Base-by-base conservation (phyloP, 2,329 filamentous ascomycete genomes). In the Aspergillus terreus region DNA sequence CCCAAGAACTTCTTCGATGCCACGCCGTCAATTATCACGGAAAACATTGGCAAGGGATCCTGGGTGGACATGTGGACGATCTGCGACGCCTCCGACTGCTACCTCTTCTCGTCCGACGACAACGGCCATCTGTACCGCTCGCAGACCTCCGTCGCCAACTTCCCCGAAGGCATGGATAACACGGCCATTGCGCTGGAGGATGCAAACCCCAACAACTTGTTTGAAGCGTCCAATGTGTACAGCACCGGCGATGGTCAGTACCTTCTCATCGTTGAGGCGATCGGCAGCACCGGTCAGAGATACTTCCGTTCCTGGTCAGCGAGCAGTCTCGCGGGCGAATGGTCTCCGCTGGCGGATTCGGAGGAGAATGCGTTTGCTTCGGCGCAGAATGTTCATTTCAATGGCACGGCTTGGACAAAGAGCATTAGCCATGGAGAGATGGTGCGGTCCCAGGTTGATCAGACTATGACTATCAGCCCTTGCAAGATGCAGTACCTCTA, bases 11-110 rank as follows among this genome's bases (percentile, higher is more conserved):
- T 47, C 21, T 51, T 27, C 36, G 23, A 12, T 9, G 30, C 21
- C 19, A 36, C 43, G 19, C 49, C 44, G n/a, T 47, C 36, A 12
- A 47, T 51, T 44, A 51, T 51, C 23, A 11, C 21, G 2, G 11
- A 51, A n/a, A 51, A 51, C 7, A 47, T 44, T 0, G 32, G 44
- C 5, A 27, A 38, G 2, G 27, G 49, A 2, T 33, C 27, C 27
- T 47, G 44, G 49, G 44, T 51, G 3, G 49, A 51, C 35, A 51
- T 51, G 44, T 51, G 27, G 49, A 33, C 35, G 9, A 47, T 51
- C 11, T 44, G 49, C 19, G 44, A 51, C 27, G 10, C 44, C 2
- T 43, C 44, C 2, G 25, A 43, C 35, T 47, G 44, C 44, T 35
- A 44, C 27, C 44, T 51, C 19, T 47, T 51, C 21, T 33, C 46